Percentiles rank a stretch among this genome's conserved stretches.
phyloP scores from a whole-genome alignment of 441 rosid genomes.

The Gossypium davidsonii region DNA sequence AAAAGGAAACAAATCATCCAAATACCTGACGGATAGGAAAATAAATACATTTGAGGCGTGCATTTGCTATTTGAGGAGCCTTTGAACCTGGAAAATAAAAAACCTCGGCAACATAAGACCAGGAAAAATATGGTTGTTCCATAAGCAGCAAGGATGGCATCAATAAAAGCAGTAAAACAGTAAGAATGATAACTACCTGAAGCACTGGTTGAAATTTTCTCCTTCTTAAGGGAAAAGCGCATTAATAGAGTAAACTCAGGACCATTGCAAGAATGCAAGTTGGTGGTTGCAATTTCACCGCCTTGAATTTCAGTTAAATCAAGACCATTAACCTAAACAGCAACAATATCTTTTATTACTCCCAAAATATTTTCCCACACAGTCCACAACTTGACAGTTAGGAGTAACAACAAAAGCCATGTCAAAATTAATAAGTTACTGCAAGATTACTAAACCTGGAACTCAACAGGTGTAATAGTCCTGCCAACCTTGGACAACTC shows the following conservation, averaged over 20 bases:
- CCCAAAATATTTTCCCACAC: neutral
- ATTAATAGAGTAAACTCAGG: slow-evolving; percentile 48
- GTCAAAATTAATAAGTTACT: neutral
- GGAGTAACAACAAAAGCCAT: neutral
- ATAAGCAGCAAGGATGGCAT: neutral
- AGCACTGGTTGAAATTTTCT: slow-evolving; percentile 1
- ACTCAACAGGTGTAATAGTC: slow-evolving; percentile 51
- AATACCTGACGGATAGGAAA: slow-evolving; percentile 56
- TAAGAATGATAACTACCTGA: slow-evolving; percentile 19
- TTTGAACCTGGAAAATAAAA: slow-evolving; percentile 28
- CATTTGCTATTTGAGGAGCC: slow-evolving; percentile 45
- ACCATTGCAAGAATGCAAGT: slow-evolving; percentile 61
- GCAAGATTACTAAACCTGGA: slow-evolving; percentile 39
- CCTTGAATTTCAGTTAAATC: slow-evolving; percentile 58
- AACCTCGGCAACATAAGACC: slow-evolving; percentile 9
- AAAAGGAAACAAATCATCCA: slow-evolving; percentile 1
- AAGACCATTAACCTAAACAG: slow-evolving; percentile 51
- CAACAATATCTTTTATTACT: neutral
- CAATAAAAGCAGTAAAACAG: neutral
- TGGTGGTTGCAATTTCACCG: slow-evolving; percentile 61
- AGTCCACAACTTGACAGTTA: neutral
- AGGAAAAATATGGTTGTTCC: neutral
- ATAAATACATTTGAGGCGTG: slow-evolving; percentile 63
- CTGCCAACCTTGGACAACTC: slow-evolving; percentile 40
- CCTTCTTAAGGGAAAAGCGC: slow-evolving; percentile 26